These are phyloP conservation scores for Phytophthora brassicae DNA, from an alignment of 352 stramenopile genomes.

Conservation along the genomic window DNA sequence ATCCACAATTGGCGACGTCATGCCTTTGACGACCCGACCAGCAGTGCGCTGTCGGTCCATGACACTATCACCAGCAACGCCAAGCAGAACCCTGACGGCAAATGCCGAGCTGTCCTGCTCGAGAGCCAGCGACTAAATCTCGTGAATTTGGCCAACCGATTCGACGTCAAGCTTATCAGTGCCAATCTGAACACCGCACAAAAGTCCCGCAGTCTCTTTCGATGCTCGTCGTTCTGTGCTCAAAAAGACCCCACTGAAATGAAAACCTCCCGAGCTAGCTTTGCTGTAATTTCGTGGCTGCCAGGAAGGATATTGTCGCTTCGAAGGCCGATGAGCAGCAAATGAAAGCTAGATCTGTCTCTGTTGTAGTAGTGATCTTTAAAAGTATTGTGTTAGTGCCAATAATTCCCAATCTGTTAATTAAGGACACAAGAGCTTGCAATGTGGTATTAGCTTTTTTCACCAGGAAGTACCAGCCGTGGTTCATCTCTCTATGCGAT, in stretches of 20 bases:
- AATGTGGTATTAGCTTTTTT: constrained; percentile 22
- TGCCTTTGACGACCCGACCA: constrained; percentile 57
- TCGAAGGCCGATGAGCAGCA: constrained; percentile 21
- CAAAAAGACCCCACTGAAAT: constrained; percentile 17
- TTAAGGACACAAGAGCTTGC: constrained; percentile 23
- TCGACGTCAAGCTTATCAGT: constrained; percentile 50
- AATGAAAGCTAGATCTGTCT: not conserved
- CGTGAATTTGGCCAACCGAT: constrained; percentile 39
- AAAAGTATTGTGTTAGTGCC: constrained; percentile 22
- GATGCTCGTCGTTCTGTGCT: constrained; percentile 16
- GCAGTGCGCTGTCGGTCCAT: constrained; percentile 33
- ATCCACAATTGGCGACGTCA: constrained; percentile 77
- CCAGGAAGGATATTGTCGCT: constrained; percentile 29
- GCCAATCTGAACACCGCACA: constrained; percentile 15
- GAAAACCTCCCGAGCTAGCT: constrained; percentile 18
- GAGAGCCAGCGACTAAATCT: constrained; percentile 29
- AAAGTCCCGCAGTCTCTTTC: constrained; percentile 21
- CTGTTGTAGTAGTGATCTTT: constrained; percentile 11
- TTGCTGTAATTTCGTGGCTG: constrained; percentile 42
- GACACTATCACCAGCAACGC: constrained; percentile 27
- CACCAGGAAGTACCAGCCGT: not conserved
- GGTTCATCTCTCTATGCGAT: constrained; percentile 31
- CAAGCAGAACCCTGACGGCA: constrained; percentile 14
- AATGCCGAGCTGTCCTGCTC: constrained; percentile 23
- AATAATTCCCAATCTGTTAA: constrained; percentile 15